These are phyloP conservation scores for Beta corolliflora DNA, from an alignment of 179 eudicot species.

Conservation along the genomic window DNA sequence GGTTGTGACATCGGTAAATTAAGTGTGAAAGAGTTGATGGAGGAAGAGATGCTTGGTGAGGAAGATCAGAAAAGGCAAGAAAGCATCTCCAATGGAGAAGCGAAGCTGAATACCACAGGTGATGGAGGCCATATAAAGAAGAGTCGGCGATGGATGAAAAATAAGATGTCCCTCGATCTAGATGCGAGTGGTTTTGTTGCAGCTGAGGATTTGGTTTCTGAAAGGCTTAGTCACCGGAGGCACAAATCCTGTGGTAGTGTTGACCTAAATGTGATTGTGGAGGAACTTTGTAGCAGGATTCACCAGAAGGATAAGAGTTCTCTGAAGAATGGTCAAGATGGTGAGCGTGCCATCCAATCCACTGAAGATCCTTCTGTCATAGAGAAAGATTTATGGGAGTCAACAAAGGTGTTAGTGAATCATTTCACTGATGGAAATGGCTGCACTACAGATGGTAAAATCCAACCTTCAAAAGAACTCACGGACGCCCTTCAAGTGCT, in stretches of 20 bases:
- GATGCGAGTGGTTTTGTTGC: constrained; percentile 40
- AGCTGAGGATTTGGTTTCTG: constrained; percentile 31
- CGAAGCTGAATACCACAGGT: constrained; percentile 34
- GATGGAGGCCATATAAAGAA: constrained; percentile 35
- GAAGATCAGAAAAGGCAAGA: constrained; percentile 35
- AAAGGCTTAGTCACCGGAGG: constrained; percentile 37
- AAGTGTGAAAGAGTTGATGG: constrained; percentile 88
- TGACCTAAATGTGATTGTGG: constrained; percentile 53
- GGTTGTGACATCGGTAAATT: constrained; percentile 40
- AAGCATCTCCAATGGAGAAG: constrained; percentile 26
- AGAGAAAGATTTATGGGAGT: constrained; percentile 58
- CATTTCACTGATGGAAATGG: constrained; percentile 46
- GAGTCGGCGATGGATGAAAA: constrained; percentile 45
- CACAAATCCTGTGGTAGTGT: constrained; percentile 45
- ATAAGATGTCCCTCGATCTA: constrained; percentile 53
- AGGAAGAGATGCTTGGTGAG: constrained; percentile 73
- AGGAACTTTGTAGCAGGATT: constrained; percentile 62
- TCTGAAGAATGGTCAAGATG: constrained; percentile 33
- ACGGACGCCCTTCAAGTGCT: constrained; percentile 58
- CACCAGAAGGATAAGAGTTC: constrained; percentile 36
- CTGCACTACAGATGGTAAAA: constrained; percentile 31
- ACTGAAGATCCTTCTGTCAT: constrained; percentile 30
- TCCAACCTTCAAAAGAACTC: constrained; percentile 50
- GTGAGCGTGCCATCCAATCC: constrained; percentile 29
- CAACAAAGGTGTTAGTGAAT: constrained; percentile 56